Evolutionary conservation across 768 basidiomycete genomes (phyloP).

Genomic region (Butyriboletus loyo): DNA sequence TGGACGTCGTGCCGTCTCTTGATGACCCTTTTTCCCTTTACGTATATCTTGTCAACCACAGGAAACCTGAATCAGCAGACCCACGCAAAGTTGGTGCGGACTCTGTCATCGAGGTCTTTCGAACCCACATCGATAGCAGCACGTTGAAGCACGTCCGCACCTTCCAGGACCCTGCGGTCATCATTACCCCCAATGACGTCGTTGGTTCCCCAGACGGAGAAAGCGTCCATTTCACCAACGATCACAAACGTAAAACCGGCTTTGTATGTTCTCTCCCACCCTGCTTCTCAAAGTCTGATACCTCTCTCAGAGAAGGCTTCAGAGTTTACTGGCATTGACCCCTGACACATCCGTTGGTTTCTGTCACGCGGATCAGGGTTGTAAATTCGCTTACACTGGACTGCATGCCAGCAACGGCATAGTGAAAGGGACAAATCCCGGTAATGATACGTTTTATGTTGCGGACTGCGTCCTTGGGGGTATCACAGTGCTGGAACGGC

Average conservation of each 20-base stretch:
- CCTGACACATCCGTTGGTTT: constrained; percentile 54
- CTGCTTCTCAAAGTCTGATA: neutral
- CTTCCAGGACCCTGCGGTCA: constrained; percentile 45
- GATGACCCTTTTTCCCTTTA: constrained; percentile 49
- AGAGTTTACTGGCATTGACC: constrained; percentile 31
- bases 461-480: constrained; percentile 43
- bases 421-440: constrained; percentile 35
- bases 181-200: constrained; percentile 69
- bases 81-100: constrained; percentile 57
- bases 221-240: constrained; percentile 70
- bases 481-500: constrained; percentile 53
- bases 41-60: constrained; percentile 73
- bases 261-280: constrained; percentile 37
- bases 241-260: constrained; percentile 53
- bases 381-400: constrained; percentile 54
- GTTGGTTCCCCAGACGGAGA: constrained; percentile 63
- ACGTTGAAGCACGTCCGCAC: constrained; percentile 55
- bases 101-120: constrained; percentile 69
- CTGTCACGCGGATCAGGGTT: constrained; percentile 59
- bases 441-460: constrained; percentile 65
- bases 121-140: constrained; percentile 43
- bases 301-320: constrained; percentile 17
- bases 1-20: constrained; percentile 62
- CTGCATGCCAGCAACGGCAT: constrained; percentile 63
- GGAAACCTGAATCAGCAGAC: constrained; percentile 43